Conservation (phyloP, 805 yeast species). For the Debaryomyces castellii region DNA sequence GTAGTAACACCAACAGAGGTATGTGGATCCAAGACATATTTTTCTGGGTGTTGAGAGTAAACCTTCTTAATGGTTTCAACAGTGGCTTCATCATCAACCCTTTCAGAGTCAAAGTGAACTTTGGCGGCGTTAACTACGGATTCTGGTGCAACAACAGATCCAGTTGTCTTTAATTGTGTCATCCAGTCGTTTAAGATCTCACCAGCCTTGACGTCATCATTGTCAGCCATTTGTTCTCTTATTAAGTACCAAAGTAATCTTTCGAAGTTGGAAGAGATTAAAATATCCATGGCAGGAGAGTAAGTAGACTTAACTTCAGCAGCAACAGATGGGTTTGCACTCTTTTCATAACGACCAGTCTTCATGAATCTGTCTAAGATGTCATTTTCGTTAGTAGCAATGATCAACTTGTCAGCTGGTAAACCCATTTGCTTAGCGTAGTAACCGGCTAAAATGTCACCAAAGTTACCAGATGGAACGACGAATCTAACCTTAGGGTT, state of each 20-base stretch:
- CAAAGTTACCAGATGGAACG: slow-evolving; percentile 98
- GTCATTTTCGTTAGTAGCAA: slow-evolving; percentile 95
- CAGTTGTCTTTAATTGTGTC: slow-evolving; percentile 69
- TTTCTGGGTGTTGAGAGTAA: slow-evolving; percentile 57
- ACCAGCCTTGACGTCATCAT: slow-evolving; percentile 69
- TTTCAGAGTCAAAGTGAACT: slow-evolving; percentile 70
- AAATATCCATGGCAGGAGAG: slow-evolving; percentile 98
- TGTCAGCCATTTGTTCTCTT: slow-evolving; percentile 59
- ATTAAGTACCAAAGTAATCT: slow-evolving; percentile 94
- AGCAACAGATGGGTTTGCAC: slow-evolving; percentile 38
- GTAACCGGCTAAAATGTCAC: slow-evolving; percentile 96
- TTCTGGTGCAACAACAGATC: slow-evolving; percentile 70
- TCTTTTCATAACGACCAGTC: slow-evolving; percentile 81
- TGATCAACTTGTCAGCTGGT: slow-evolving; percentile 80
- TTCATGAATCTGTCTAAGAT: slow-evolving; percentile 90
- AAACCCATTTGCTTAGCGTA: slow-evolving; percentile 94
- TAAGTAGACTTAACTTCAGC: slow-evolving; percentile 77
- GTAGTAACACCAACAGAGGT: slow-evolving; percentile 92
- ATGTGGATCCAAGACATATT: slow-evolving; percentile 93
- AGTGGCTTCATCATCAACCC: slow-evolving; percentile 78
- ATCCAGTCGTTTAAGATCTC: slow-evolving; percentile 71
- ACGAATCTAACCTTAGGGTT: slow-evolving; percentile 66
- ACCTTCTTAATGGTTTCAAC: slow-evolving; percentile 71
- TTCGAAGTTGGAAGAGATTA: slow-evolving; percentile 93
- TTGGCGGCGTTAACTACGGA: slow-evolving; percentile 66